A percentile compares a stretch with the other conserved stretches of the same genome.
Conservation (phyloP, 176 grass and related monocot genomes). For the Carex pumila region DNA sequence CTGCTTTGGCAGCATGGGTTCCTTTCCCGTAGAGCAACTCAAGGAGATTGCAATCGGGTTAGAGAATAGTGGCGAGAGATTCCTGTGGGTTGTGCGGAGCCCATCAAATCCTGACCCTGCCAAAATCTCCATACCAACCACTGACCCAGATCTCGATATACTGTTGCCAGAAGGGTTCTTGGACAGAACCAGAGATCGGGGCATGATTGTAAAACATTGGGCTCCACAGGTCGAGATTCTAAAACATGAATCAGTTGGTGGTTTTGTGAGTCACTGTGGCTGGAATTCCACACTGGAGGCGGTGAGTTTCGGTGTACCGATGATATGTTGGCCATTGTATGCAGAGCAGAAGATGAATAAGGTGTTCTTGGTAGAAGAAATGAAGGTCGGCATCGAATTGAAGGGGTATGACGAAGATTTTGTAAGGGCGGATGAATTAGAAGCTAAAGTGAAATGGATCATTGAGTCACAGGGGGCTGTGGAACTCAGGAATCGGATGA, state of each 20-base stretch:
- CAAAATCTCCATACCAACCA: neutral
- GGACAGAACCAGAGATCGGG: slow-evolving; percentile 4
- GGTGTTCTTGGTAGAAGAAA: slow-evolving; percentile 22
- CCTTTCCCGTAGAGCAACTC: slow-evolving; percentile 19
- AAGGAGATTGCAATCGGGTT: slow-evolving; percentile 31
- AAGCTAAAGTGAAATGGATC: slow-evolving; percentile 23
- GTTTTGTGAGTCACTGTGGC: slow-evolving; percentile 30
- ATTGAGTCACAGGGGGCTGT: slow-evolving; percentile 19
- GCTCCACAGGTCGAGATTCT: slow-evolving; percentile 26
- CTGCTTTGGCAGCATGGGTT: slow-evolving; percentile 35
- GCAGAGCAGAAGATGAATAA: slow-evolving; percentile 34
- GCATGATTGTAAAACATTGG: slow-evolving; percentile 25
- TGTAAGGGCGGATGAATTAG: slow-evolving; percentile 23
- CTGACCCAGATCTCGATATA: neutral
- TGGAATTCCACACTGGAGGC: slow-evolving; percentile 30
- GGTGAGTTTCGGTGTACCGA: slow-evolving; percentile 11
- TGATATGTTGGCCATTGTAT: slow-evolving; percentile 26
- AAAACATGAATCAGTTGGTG: slow-evolving; percentile 11
- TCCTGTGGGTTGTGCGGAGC: slow-evolving; percentile 33
- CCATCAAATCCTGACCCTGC: neutral
- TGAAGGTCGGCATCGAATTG: slow-evolving; percentile 23
- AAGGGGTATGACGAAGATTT: slow-evolving; percentile 20
- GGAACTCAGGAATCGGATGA: neutral
- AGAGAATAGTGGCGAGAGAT: slow-evolving; percentile 30
- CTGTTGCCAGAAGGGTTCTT: slow-evolving; percentile 21